These are phyloP conservation scores for Metschnikowia bowlesiae DNA, from an alignment of 805 yeast species.

Conservation along the genomic window DNA sequence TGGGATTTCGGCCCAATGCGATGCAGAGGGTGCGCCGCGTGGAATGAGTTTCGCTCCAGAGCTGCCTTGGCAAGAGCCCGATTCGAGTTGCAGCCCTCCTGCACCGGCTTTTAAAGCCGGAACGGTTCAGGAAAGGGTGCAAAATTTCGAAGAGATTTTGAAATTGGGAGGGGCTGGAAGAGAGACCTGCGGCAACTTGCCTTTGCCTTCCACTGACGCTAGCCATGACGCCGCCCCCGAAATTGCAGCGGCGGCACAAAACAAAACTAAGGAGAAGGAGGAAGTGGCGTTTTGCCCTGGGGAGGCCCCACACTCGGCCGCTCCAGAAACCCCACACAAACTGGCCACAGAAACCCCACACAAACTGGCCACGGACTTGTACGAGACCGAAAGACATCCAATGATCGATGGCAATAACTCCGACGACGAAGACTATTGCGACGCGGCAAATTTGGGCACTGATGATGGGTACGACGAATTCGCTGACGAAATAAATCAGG, in stretches of 20 bases:
- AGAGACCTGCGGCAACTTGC: not conserved
- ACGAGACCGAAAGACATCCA: not conserved
- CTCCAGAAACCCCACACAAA: not conserved
- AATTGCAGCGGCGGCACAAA: not conserved
- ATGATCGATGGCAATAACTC: not conserved
- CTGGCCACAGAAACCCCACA: not conserved
- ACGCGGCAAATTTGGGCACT: not conserved
- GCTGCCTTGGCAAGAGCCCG: not conserved
- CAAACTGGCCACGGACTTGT: not conserved
- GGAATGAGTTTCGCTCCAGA: not conserved
- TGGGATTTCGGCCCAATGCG: too few species aligned
- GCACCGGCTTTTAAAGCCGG: not conserved
- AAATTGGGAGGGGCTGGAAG: not conserved
- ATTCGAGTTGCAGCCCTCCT: not conserved
- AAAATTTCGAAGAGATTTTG: not conserved
- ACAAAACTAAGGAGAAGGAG: not conserved
- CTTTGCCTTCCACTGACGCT: not conserved
- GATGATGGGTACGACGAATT: not conserved
- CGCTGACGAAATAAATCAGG: not conserved
- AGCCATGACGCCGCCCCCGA: too few species aligned
- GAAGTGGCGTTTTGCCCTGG: not conserved
- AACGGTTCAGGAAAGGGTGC: not conserved
- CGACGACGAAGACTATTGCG: not conserved
- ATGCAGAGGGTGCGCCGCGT: too few species aligned
- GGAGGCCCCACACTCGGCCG: not conserved